phyloP scores from a whole-genome alignment of 164 flowering plant species.

The Umbellularia californica region DNA sequence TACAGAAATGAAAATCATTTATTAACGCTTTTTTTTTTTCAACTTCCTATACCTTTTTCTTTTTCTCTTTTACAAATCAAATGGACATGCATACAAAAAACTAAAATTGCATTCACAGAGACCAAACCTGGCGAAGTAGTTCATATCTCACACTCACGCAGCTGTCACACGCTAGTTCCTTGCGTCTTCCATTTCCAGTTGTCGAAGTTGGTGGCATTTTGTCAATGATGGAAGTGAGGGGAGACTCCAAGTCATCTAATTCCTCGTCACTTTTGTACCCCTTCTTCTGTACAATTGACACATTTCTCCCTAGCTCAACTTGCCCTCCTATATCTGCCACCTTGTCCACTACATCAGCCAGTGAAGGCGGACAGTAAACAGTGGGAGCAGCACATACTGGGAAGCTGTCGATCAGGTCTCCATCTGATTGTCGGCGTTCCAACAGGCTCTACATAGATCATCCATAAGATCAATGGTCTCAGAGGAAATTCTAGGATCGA shows the following conservation, averaged over 20 bases:
- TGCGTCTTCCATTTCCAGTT: conserved; percentile 19
- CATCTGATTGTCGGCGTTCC: conserved; percentile 53
- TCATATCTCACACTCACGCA: conserved; percentile 56
- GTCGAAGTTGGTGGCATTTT: conserved; percentile 37
- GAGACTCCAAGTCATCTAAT: conserved; percentile 77
- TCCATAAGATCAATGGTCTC: not conserved
- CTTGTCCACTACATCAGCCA: conserved; percentile 57
- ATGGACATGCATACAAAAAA: no score
- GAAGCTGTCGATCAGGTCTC: conserved; percentile 52
- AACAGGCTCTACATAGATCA: conserved; percentile 44
- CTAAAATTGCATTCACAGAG: conserved; percentile 9
- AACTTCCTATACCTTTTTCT: not conserved
- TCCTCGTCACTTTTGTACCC: conserved; percentile 97
- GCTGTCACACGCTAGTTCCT: conserved; percentile 14
- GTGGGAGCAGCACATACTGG: conserved; percentile 70
- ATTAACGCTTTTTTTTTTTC: not conserved
- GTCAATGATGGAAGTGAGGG: conserved; percentile 50
- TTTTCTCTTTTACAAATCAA: not conserved
- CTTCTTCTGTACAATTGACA: conserved; percentile 64
- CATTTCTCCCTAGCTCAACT: conserved; percentile 48
- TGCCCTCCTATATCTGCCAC: conserved; percentile 57
- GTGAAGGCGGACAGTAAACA: conserved; percentile 57
- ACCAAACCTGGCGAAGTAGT: conserved; percentile 85
- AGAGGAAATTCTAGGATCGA: not conserved
- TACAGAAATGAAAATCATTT: not conserved